These are phyloP conservation scores for Leccinum sublutescens DNA, from an alignment of 768 basidiomycete genomes.

Conservation along the genomic window DNA sequence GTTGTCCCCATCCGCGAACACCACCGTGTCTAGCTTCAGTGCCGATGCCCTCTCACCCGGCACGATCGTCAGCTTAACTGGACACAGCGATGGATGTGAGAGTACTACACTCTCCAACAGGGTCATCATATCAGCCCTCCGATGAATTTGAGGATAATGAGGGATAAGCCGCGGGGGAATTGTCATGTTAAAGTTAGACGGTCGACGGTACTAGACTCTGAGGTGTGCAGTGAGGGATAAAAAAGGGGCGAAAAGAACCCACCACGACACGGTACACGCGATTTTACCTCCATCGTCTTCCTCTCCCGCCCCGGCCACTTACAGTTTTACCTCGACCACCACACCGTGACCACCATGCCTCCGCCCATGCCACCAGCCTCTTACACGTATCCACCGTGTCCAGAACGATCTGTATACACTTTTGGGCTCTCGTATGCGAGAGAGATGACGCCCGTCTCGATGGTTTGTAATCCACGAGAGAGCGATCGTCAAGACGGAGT, in stretches of 20 bases:
- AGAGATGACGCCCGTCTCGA: slow-evolving; percentile 74
- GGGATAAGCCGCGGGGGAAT: slow-evolving; percentile 81
- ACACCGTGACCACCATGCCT: slow-evolving; percentile 59
- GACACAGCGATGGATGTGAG: slow-evolving; percentile 65
- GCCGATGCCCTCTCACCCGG: slow-evolving; percentile 68
- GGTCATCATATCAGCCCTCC: slow-evolving; percentile 71
- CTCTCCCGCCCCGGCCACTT: slow-evolving; percentile 24
- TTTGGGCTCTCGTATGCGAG: slow-evolving; percentile 72
- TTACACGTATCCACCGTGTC: slow-evolving; percentile 68
- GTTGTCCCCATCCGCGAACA: slow-evolving; percentile 75
- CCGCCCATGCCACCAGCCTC: slow-evolving; percentile 74
- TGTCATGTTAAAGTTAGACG: slow-evolving; percentile 27
- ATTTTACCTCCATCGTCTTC: slow-evolving; percentile 60
- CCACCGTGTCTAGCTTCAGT: slow-evolving; percentile 67
- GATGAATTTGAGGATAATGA: slow-evolving; percentile 57
- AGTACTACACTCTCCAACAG: slow-evolving; percentile 58
- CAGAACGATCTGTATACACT: slow-evolving; percentile 62
- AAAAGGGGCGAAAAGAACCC: slow-evolving; percentile 29
- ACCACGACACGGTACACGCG: slow-evolving; percentile 76
- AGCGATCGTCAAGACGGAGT: slow-evolving; percentile 75
- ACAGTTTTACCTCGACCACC: slow-evolving; percentile 57
- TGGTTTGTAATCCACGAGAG: slow-evolving; percentile 59
- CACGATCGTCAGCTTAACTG: slow-evolving; percentile 60
- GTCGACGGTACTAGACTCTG: too few species aligned
- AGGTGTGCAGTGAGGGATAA: background rate